phyloP scores from a whole-genome alignment of 106 monocot species.

The Vanilla planifolia region DNA sequence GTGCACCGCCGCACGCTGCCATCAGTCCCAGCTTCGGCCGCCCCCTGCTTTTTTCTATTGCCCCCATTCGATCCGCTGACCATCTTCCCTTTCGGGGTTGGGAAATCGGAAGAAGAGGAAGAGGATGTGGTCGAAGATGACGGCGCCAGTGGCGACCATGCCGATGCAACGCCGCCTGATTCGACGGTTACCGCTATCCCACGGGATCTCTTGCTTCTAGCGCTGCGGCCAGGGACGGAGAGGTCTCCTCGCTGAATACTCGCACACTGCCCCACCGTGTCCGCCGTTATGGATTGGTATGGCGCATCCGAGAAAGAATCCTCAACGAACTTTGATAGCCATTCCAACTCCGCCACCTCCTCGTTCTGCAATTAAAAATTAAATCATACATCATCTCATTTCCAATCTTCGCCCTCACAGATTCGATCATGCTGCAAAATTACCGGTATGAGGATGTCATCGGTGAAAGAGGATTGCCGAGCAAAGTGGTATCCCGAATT shows the following conservation, averaged over 20 bases:
- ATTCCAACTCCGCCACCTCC: constrained; percentile 92
- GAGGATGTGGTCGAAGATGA: constrained; percentile 52
- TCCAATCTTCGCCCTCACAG: too few species aligned
- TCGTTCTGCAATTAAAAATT: constrained; percentile 37
- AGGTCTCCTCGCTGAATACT: neutral
- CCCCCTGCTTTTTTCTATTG: constrained; percentile 16
- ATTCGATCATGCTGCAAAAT: too few species aligned
- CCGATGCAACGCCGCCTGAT: constrained; percentile 10
- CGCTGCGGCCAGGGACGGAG: constrained; percentile 32
- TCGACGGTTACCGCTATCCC: constrained; percentile 12
- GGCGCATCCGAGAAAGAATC: constrained; percentile 77
- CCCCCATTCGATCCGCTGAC: constrained; percentile 1
- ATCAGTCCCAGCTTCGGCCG: constrained; percentile 9
- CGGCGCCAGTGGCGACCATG: constrained; percentile 13
- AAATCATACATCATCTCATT: neutral
- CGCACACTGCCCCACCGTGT: neutral
- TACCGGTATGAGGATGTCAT: constrained; percentile 83
- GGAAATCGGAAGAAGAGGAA: constrained; percentile 64
- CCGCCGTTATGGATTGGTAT: neutral
- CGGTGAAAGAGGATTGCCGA: constrained; percentile 25
- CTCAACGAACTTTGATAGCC: constrained; percentile 91
- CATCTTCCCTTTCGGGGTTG: neutral
- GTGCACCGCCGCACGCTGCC: constrained; percentile 62
- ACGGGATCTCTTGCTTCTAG: constrained; percentile 56
- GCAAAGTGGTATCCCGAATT: constrained; percentile 15